These are phyloP conservation scores for Mortierella sp. DNA, from an alignment of 371 early-diverging fungal genomes.

Conservation along the genomic window DNA sequence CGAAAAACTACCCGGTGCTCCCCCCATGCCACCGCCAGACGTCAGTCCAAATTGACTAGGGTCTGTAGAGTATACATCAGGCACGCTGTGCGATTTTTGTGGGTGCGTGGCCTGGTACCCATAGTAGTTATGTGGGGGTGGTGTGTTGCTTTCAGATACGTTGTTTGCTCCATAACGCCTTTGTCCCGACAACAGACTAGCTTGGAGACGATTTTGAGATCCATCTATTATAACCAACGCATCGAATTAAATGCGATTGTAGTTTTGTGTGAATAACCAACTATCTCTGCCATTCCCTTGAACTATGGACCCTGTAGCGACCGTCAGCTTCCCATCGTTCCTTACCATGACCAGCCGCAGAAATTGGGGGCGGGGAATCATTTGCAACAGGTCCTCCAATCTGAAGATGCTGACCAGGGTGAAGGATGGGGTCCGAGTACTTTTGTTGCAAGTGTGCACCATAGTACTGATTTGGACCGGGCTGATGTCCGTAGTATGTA, in stretches of 20 bases:
- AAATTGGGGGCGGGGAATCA: conserved; percentile 39
- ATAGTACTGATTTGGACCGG: conserved; percentile 41
- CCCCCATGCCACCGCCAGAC: conserved; percentile 24
- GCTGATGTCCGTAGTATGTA: conserved; percentile 42
- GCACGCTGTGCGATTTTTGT: conserved; percentile 20
- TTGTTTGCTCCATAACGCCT: conserved; percentile 33
- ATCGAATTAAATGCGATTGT: neutral
- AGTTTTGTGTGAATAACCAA: too few species aligned
- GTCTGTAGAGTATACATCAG: conserved; percentile 24
- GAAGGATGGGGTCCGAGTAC: conserved; percentile 56
- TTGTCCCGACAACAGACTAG: conserved; percentile 26
- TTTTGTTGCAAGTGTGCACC: conserved; percentile 50
- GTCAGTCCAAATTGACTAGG: conserved; percentile 22
- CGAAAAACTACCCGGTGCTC: conserved; percentile 32
- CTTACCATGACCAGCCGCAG: conserved; percentile 35
- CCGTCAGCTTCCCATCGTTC: neutral
- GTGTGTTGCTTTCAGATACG: conserved; percentile 16
- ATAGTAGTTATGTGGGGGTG: conserved; percentile 18
- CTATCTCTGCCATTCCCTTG: too few species aligned
- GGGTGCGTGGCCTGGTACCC: conserved; percentile 14
- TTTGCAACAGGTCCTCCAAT: conserved; percentile 38
- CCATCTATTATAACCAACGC: conserved; percentile 13
- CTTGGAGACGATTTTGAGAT: conserved; percentile 20
- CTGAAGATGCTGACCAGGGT: conserved; percentile 38
- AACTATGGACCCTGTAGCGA: too few species aligned